Evolutionary conservation across 176 grass and related monocot genomes (phyloP), one percentile per base, ranked within the genome.

Genomic region (Rhipidocladum racemiflorum): DNA sequence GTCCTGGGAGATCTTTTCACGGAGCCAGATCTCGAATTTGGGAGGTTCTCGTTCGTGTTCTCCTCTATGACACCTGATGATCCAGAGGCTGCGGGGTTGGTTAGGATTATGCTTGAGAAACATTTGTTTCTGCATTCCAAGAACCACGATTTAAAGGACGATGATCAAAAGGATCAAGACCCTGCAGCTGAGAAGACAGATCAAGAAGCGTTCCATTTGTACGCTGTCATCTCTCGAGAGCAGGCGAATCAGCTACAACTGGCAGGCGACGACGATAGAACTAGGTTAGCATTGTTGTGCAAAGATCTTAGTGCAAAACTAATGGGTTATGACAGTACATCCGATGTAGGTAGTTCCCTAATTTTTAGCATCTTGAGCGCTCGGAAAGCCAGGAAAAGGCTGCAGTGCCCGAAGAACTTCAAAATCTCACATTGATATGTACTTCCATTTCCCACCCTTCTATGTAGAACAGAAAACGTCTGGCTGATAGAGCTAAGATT

Each of bases 11-110:
- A 94, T 78, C 63, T 97, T 8, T 97, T 94, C 61, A 68, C n/a
- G 54, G 88, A 93, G 17, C 95, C 95, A 65, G 95, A 97, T 89
- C 72, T 94, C 62, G 39, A 80, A 74, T 94, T 92, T 38, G 90
- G 95, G 4, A 89, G 49, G 45, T 97, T 93, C 60, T 65, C 84
- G 0, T 93, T 97, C 20, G 82, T 88, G n/a, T 97, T 89, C 79
- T 71, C 76, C 65, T 80, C 85, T n/a, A n/a, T 74, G 50, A 62
- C 70, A 30, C 76, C 38, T 3, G 90, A 92, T 20, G 84, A 97
- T 65, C 82, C 61, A 13, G 65, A 89, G 68, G 85, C 88, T 55
- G 23, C 49, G 43, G 95, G 95, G 18, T 32, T 97, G 38, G 86
- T 89, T 64, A 94, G 86, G 73, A 66, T 91, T 65, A 82, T 78